Base-by-base conservation (phyloP, 768 basidiomycete genomes). In the Pleurotus platypus region DNA sequence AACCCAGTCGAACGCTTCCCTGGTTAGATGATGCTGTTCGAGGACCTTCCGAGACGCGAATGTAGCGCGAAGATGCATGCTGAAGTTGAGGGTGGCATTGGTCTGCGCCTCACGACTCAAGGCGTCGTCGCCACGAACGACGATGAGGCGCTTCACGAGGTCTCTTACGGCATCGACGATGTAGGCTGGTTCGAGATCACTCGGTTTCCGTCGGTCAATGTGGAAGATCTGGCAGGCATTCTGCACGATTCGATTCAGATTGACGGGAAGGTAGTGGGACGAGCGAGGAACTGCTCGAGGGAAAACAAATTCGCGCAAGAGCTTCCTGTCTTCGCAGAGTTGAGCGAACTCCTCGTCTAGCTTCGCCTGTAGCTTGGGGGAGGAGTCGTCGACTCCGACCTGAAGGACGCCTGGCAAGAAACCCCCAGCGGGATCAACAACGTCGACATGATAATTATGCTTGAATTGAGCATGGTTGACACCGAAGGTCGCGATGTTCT, bases 1-100 rank as follows among this genome's bases (percentile, higher is more conserved):
- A 1, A 98, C 93, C 97, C 97, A 99, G 66, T 98, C 94, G 68
- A 97, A 98, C 2, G 96, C 96, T 71, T 97, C 93, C 45, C 84
- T 80, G 60, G 90, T 94, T 38, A 98, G 78, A 64, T 95, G 94
- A 69, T 84, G 86, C 62, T 86, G 84, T 72, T 97, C 94, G 59
- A 99, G 70, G 1, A 98, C 92, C 9, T 89, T 86, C 8, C 94
- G 87, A 0, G 90, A 73, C 0, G 94, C 92, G 58, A 99, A 87
- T 0, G 89, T 92, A 5, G 92, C 88, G 7, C 95, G 90, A 0
- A 98, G 76, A 62, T 97, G 94, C 80, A 97, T 98, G 57, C 85
- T 83, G 84, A 98, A 98, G 16, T 89, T 88, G 40, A 97, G 75
- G 0, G 94, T 94, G 0, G 95, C 89, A 62, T 98, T 97, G 6